These are phyloP conservation scores for Mycena haematopus DNA, from an alignment of 768 basidiomycete species.

Conservation along the genomic window DNA sequence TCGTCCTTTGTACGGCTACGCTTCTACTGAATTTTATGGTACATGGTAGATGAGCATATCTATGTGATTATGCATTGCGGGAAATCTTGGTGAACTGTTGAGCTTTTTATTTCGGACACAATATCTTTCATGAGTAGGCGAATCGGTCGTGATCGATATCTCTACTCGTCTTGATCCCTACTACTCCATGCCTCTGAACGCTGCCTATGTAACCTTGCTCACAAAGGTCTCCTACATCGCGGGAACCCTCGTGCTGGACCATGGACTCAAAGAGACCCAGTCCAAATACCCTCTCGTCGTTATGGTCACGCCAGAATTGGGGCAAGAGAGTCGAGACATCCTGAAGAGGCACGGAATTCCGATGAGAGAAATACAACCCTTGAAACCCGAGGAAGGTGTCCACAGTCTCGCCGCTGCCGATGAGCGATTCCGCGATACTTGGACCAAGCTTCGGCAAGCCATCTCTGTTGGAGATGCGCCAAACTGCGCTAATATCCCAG, in stretches of 20 bases:
- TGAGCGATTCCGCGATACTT: slow-evolving; percentile 69
- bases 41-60: slow-evolving; percentile 14
- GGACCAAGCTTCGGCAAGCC: slow-evolving; percentile 68
- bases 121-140: too few species aligned
- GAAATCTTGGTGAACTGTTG: background rate
- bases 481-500: slow-evolving; percentile 4
- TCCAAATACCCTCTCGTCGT: slow-evolving; percentile 81
- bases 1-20: slow-evolving; percentile 4
- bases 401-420: slow-evolving; percentile 52
- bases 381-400: slow-evolving; percentile 56
- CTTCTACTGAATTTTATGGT: slow-evolving; percentile 20
- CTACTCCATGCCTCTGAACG: slow-evolving; percentile 43
- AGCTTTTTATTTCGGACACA: slow-evolving; percentile 5
- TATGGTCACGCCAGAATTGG: slow-evolving; percentile 70
- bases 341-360: slow-evolving; percentile 61
- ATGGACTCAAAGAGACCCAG: slow-evolving; percentile 57
- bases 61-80: slow-evolving; percentile 13
- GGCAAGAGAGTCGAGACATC: slow-evolving; percentile 54
- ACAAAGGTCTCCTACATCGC: slow-evolving; percentile 74
- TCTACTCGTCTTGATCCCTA: background rate
- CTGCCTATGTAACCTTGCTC: slow-evolving; percentile 80
- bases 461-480: background rate
- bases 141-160: background rate
- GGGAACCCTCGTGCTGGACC: slow-evolving; percentile 65
- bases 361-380: slow-evolving; percentile 62